Percentiles rank a stretch among this genome's conserved stretches.
Evolutionary conservation across 768 basidiomycete genomes (phyloP).

Genomic region (Russula virescens): DNA sequence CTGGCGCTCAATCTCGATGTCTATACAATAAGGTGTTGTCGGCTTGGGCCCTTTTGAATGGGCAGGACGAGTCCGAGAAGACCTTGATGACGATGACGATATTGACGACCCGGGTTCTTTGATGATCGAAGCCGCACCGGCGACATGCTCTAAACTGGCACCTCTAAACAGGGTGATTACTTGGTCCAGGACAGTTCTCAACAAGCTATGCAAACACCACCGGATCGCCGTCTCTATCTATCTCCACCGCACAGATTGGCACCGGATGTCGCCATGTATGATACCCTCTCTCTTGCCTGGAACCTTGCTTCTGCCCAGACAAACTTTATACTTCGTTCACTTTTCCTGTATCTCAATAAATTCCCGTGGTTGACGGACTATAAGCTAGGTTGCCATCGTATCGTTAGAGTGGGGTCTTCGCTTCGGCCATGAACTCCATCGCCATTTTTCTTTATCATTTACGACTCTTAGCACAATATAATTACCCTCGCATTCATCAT

Average conservation of each 20-base stretch:
- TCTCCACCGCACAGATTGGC: neutral
- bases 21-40: neutral
- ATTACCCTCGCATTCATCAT: neutral
- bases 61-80: neutral
- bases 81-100: neutral
- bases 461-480: neutral
- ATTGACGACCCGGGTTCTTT: constrained; percentile 10
- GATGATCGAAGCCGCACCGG: constrained; percentile 1
- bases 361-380: neutral
- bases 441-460: no score
- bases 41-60: constrained; percentile 5
- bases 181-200: neutral
- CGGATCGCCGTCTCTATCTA: neutral
- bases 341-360: neutral
- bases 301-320: neutral
- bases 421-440: neutral
- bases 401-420: neutral
- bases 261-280: neutral
- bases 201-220: neutral
- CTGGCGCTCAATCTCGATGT: neutral
- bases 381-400: no score
- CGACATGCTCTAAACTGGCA: neutral
- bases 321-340: neutral
- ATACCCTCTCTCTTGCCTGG: neutral
- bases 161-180: neutral